Conservation (phyloP, 2,329 filamentous ascomycete genomes). For the Lecanoromycetidae sp. region DNA sequence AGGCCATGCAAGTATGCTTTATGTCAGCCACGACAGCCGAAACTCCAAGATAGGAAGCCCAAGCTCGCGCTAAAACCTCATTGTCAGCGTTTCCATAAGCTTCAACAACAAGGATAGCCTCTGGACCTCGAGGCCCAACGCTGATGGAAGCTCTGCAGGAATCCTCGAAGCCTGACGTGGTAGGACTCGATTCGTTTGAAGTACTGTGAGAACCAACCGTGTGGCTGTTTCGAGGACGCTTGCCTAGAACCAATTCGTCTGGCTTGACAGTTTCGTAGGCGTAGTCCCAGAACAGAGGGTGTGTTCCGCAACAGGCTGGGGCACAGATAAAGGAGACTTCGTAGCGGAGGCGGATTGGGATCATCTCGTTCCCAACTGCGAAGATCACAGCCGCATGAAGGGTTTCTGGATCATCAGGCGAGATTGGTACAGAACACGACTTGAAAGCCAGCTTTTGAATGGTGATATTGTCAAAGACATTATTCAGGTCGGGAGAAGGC, state of each 20-base stretch:
- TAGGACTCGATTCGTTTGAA: no score
- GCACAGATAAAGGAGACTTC: conserved; percentile 56
- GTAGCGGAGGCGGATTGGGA: conserved; percentile 50
- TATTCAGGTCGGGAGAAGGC: conserved; percentile 44
- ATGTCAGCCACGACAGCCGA: conserved; percentile 59
- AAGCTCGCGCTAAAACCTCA: conserved; percentile 62
- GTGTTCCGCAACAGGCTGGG: conserved; percentile 54
- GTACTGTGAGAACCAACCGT: no score
- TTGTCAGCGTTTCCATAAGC: conserved; percentile 63
- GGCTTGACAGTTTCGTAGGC: conserved; percentile 46
- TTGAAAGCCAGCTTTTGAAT: conserved; percentile 56
- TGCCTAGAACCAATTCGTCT: conserved; percentile 37
- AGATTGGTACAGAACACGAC: conserved; percentile 27
- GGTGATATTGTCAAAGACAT: conserved; percentile 52
- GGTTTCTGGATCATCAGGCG: conserved; percentile 31
- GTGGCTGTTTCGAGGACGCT: no score
- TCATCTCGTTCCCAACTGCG: conserved; percentile 49
- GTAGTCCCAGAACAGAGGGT: conserved; percentile 64
- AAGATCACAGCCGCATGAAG: conserved; percentile 53
- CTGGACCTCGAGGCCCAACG: not conserved
- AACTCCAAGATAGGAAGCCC: conserved; percentile 65
- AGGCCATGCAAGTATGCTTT: conserved; percentile 58
- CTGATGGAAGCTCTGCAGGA: no score
- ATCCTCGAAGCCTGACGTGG: not conserved
- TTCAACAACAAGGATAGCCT: conserved; percentile 51